Percentiles rank a stretch among this genome's conserved stretches.
Conservation (phyloP, 2,329 filamentous ascomycete genomes). For the Aspergillus ochraceus region DNA sequence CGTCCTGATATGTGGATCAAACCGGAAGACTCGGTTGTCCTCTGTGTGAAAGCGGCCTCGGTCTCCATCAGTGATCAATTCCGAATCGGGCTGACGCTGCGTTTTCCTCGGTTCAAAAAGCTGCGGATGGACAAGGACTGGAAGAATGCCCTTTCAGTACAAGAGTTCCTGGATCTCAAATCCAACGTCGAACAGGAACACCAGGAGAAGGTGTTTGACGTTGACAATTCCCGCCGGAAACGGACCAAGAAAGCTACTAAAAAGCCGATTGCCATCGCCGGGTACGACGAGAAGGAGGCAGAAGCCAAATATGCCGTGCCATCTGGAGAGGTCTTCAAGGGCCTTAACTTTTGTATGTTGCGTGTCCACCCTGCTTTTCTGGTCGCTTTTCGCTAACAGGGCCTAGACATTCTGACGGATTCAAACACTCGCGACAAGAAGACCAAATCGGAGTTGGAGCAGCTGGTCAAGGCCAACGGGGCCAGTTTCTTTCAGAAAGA, state of each 20-base stretch:
- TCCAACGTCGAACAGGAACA: conserved; percentile 67
- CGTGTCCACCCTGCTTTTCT: background rate
- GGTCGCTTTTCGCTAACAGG: conserved; percentile 9
- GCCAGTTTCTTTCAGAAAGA: conserved; percentile 76
- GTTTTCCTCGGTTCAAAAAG: conserved; percentile 86
- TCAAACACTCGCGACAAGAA: conserved; percentile 68
- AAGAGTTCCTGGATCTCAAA: conserved; percentile 75
- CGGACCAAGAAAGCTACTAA: conserved; percentile 58
- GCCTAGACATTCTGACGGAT: conserved; percentile 69
- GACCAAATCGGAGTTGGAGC: conserved; percentile 75
- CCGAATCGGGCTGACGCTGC: conserved; percentile 71
- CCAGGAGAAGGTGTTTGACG: conserved; percentile 71
- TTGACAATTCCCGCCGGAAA: conserved; percentile 67
- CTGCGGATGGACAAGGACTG: conserved; percentile 82
- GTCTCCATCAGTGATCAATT: conserved; percentile 76
- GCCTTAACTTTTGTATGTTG: conserved; percentile 68
- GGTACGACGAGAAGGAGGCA: conserved; percentile 56
- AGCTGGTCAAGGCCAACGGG: conserved; percentile 78
- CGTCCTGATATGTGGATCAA: conserved; percentile 91
- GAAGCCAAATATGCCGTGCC: conserved; percentile 57
- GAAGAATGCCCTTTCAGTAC: conserved; percentile 73
- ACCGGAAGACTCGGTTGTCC: conserved; percentile 80
- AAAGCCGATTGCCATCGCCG: conserved; percentile 72
- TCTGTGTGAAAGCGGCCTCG: conserved; percentile 85
- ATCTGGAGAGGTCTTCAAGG: conserved; percentile 68